Evolutionary conservation across 139 green algal species (phyloP).

Genomic region (Chlamydomonas eustigma): DNA sequence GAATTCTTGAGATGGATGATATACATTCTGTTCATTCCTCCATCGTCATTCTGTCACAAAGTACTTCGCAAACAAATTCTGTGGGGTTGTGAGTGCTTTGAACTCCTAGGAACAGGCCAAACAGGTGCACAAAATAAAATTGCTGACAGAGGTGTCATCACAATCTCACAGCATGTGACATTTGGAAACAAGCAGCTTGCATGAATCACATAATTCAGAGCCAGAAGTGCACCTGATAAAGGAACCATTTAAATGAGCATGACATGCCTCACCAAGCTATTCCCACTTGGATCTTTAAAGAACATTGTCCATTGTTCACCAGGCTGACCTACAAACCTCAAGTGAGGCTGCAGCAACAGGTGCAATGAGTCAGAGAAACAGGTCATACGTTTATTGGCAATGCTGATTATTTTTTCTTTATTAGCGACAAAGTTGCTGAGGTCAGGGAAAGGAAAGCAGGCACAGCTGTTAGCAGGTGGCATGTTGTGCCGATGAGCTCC

Average conservation of each 20-base stretch:
- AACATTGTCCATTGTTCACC: conserved; percentile 43
- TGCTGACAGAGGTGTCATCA: neutral
- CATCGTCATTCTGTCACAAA: conserved; percentile 18
- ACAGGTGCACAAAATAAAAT: neutral
- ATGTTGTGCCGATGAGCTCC: no score
- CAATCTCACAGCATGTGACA: neutral
- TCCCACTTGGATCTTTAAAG: conserved; percentile 26
- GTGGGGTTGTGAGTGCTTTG: conserved; percentile 85
- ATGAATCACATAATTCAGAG: neutral
- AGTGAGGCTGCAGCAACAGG: conserved; percentile 79
- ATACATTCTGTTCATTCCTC: no score
- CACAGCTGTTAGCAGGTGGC: no score
- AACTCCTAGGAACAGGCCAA: conserved; percentile 69
- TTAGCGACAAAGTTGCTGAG: no score
- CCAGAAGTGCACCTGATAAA: neutral
- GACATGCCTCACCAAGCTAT: neutral
- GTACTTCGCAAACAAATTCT: conserved; percentile 90
- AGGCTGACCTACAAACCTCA: conserved; percentile 66
- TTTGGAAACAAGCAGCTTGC: neutral
- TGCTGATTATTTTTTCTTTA: no score
- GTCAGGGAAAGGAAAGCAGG: no score
- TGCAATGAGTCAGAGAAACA: no score
- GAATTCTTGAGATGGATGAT: no score
- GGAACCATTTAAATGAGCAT: neutral
- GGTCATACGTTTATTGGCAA: no score